A percentile compares a stretch with the other conserved stretches of the same genome.
phyloP scores from a whole-genome alignment of 495 filamentous ascomycete genomes.

The Evansstolkia leycettana region DNA sequence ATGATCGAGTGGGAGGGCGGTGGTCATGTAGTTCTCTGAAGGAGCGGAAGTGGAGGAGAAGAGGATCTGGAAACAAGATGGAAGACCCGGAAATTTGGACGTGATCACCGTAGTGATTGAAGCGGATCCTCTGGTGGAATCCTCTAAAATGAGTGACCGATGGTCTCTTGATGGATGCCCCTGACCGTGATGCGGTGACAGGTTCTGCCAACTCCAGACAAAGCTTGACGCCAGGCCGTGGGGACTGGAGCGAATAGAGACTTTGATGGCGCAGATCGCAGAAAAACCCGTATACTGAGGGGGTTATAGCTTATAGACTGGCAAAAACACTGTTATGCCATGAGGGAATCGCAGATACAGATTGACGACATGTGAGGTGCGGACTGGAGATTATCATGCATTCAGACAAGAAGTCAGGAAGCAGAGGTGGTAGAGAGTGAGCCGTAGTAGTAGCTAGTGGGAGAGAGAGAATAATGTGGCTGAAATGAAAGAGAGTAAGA shows the following conservation, averaged over 20 bases:
- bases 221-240: slow-evolving; percentile 22
- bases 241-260: slow-evolving; percentile 12
- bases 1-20: slow-evolving; percentile 12
- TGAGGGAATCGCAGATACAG: background rate
- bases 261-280: background rate
- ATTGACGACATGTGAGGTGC: background rate
- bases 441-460: background rate
- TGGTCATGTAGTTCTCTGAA: slow-evolving; percentile 16
- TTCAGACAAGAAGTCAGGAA: background rate
- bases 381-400: too few species aligned
- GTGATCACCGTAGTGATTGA: slow-evolving; percentile 26
- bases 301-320: background rate
- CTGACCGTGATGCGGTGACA: background rate
- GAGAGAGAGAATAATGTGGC: background rate
- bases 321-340: background rate
- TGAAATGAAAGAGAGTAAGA: background rate
- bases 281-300: background rate
- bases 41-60: slow-evolving; percentile 13
- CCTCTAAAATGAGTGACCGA: slow-evolving; percentile 22
- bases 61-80: slow-evolving; percentile 23
- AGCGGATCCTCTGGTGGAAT: slow-evolving; percentile 27
- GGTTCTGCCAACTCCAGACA: background rate
- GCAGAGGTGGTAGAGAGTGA: background rate
- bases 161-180: slow-evolving; percentile 10
- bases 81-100: slow-evolving; percentile 27